Conservation (phyloP, 2,329 filamentous ascomycete genomes). For the Neoarthrinium moseri region DNA sequence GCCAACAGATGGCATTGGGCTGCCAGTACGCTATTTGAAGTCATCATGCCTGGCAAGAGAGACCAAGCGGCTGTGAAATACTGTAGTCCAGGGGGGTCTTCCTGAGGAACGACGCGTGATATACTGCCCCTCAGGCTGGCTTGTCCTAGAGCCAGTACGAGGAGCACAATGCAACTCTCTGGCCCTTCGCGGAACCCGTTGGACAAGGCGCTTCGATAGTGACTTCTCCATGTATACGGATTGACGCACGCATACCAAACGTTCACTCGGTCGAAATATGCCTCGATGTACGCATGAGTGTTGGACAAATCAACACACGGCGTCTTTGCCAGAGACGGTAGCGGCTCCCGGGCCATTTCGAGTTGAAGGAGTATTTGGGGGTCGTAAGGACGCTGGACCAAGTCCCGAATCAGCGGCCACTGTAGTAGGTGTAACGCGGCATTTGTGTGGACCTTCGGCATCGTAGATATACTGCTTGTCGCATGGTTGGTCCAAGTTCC, state of each 20-base stretch:
- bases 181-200: constrained; percentile 76
- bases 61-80: constrained; percentile 83
- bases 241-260: constrained; percentile 86
- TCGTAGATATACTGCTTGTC: constrained; percentile 69
- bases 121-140: constrained; percentile 76
- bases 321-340: constrained; percentile 64
- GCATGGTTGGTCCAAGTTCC: constrained; percentile 66
- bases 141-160: constrained; percentile 75
- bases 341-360: constrained; percentile 76
- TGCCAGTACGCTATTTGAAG: constrained; percentile 72
- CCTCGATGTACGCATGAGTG: constrained; percentile 71
- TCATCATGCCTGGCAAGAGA: constrained; percentile 75
- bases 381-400: constrained; percentile 75
- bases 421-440: constrained; percentile 76
- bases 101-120: constrained; percentile 64
- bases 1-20: constrained; percentile 80
- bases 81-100: constrained; percentile 72
- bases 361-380: constrained; percentile 79
- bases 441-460: constrained; percentile 83
- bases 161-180: constrained; percentile 77
- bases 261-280: constrained; percentile 79
- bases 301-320: constrained; percentile 71
- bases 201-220: constrained; percentile 73
- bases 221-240: constrained; percentile 74
- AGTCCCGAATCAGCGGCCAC: constrained; percentile 76